phyloP scores from a whole-genome alignment of 2,329 filamentous ascomycete species.

The Elsinoe arachidis region DNA sequence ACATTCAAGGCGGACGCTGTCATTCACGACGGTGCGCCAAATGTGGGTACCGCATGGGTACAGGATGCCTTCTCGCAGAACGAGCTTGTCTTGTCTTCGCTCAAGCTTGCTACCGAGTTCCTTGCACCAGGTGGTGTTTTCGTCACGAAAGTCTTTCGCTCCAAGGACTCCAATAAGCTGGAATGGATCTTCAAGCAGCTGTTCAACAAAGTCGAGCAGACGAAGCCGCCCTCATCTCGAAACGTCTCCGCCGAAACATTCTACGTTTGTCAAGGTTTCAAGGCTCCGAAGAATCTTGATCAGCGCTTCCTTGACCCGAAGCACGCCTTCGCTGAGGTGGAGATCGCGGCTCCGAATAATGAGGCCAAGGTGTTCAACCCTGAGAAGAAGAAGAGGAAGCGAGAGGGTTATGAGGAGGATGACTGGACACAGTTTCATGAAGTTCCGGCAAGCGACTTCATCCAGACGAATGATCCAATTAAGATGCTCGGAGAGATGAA shows the following conservation, averaged over 20 bases:
- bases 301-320: slow-evolving; percentile 84
- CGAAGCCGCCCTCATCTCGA: slow-evolving; percentile 89
- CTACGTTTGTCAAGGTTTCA: slow-evolving; percentile 90
- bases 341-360: slow-evolving; percentile 79
- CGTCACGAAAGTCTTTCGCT: slow-evolving; percentile 94
- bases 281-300: slow-evolving; percentile 87
- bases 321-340: slow-evolving; percentile 86
- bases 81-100: slow-evolving; percentile 77
- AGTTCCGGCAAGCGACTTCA: slow-evolving; percentile 79
- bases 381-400: slow-evolving; percentile 92
- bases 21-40: slow-evolving; percentile 92
- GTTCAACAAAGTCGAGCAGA: slow-evolving; percentile 90
- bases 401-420: slow-evolving; percentile 95
- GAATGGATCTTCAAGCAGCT: slow-evolving; percentile 98
- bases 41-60: slow-evolving; percentile 95
- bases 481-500: slow-evolving; percentile 82
- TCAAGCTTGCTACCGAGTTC: slow-evolving; percentile 94
- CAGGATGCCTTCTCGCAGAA: slow-evolving; percentile 98
- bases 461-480: slow-evolving; percentile 88
- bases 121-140: slow-evolving; percentile 82
- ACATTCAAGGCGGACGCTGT: slow-evolving; percentile 95
- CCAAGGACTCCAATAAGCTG: slow-evolving; percentile 91
- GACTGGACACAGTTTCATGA: slow-evolving; percentile 92
- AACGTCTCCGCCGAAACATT: slow-evolving; percentile 98
- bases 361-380: slow-evolving; percentile 98